Percentiles rank a stretch among this genome's conserved stretches.
These are phyloP conservation scores for Venustampulla echinocandica DNA, from an alignment of 495 filamentous ascomycete genomes.

Conservation along the genomic window DNA sequence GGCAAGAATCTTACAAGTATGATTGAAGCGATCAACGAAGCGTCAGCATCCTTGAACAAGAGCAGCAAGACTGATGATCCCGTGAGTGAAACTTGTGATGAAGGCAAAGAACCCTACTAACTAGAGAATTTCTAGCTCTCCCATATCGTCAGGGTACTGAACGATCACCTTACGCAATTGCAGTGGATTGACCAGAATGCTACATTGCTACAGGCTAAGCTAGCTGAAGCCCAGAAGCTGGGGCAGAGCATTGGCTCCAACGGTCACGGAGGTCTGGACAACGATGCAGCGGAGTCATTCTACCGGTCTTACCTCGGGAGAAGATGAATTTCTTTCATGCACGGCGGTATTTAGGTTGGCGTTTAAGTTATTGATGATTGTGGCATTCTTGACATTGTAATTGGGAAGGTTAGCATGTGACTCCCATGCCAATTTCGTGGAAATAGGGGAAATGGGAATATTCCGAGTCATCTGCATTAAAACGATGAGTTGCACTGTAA, in stretches of 20 bases:
- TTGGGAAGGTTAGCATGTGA: conserved; percentile 17
- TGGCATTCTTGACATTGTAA: conserved; percentile 16
- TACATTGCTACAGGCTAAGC: conserved; percentile 67
- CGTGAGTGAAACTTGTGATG: conserved; percentile 46
- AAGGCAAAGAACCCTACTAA: conserved; percentile 8
- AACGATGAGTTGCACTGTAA: no score
- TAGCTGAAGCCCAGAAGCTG: conserved; percentile 67
- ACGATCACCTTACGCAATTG: conserved; percentile 78
- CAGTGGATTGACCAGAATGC: conserved; percentile 87
- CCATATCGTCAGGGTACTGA: conserved; percentile 88
- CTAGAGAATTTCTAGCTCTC: conserved; percentile 54
- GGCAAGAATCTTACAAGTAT: conserved; percentile 83
- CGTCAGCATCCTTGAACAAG: conserved; percentile 74
- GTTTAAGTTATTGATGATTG: conserved; percentile 11
- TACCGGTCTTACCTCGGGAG: conserved; percentile 69
- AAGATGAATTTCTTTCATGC: conserved; percentile 28
- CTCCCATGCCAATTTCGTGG: conserved; percentile 5
- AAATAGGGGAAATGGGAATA: not conserved
- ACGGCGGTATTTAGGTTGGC: conserved; percentile 11
- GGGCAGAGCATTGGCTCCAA: conserved; percentile 57
- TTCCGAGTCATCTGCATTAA: no score
- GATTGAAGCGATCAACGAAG: conserved; percentile 95
- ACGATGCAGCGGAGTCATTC: conserved; percentile 70
- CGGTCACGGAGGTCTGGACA: conserved; percentile 45
- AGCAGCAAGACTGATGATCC: conserved; percentile 84